Percentiles rank a stretch among this genome's conserved stretches.
These are phyloP conservation scores for Fomes fomentarius DNA, from an alignment of 1,284 basidiomycete species.

Conservation along the genomic window DNA sequence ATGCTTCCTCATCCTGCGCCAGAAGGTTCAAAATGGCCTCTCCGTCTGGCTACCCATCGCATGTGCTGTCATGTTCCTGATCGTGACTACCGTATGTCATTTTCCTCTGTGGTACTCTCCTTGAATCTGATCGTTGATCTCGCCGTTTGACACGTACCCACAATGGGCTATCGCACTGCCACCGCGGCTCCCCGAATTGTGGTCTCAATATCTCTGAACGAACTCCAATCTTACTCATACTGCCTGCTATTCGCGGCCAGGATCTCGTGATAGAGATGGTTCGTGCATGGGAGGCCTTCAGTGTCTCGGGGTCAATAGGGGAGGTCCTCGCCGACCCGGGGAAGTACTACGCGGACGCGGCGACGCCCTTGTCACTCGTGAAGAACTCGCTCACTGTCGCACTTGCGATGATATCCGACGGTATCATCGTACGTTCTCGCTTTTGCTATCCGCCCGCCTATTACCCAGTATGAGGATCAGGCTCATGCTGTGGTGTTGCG, in stretches of 20 bases:
- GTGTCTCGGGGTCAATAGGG: neutral
- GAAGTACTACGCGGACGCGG: neutral
- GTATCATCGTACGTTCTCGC: neutral
- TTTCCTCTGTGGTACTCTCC: too few relatives aligned
- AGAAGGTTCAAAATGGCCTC: neutral
- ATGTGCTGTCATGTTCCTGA: neutral
- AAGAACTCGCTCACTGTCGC: neutral
- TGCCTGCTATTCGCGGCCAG: neutral
- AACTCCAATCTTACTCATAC: too few relatives aligned
- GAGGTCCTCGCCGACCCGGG: neutral
- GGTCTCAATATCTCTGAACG: too few relatives aligned
- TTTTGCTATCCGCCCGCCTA: too few relatives aligned
- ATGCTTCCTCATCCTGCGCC: neutral
- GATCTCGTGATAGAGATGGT: neutral
- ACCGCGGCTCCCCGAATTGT: neutral
- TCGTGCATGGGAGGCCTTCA: constrained; percentile 1
- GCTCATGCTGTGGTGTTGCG: too few relatives aligned
- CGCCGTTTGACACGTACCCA: too few relatives aligned
- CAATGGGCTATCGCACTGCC: too few relatives aligned
- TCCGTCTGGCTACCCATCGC: neutral
- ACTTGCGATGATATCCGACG: neutral
- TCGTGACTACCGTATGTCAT: neutral
- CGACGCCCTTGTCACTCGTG: neutral
- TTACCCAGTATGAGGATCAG: too few relatives aligned
- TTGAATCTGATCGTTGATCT: too few relatives aligned